These are phyloP conservation scores for Globisporangium polare DNA, from an alignment of 352 stramenopile species.

Conservation along the genomic window DNA sequence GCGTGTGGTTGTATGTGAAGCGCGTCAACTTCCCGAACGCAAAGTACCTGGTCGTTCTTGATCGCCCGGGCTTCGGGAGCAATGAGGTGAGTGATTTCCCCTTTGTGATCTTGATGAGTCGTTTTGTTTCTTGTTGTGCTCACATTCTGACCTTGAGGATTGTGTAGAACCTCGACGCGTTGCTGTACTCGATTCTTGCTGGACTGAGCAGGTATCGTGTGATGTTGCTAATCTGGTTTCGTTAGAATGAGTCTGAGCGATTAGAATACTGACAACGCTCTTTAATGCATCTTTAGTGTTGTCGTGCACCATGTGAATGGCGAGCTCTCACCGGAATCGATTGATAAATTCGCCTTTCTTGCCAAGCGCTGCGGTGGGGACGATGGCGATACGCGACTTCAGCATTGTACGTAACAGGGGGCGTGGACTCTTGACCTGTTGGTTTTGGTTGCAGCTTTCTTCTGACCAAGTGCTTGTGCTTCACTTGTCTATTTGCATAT, in stretches of 20 bases:
- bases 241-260: background rate
- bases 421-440: no score
- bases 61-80: constrained; percentile 44
- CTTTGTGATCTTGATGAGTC: no score
- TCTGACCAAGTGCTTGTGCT: background rate
- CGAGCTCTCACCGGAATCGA: constrained; percentile 39
- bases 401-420: no score
- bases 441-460: no score
- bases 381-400: constrained; percentile 18
- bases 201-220: constrained; percentile 49
- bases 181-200: constrained; percentile 67
- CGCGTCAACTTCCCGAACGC: constrained; percentile 51
- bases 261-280: background rate
- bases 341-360: constrained; percentile 62
- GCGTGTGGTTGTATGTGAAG: constrained; percentile 77
- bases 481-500: background rate
- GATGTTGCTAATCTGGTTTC: background rate
- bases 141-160: no score
- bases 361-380: constrained; percentile 25
- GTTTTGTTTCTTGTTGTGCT: background rate
- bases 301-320: constrained; percentile 67
- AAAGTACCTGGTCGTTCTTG: constrained; percentile 72
- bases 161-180: constrained; percentile 37
- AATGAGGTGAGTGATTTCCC: constrained; percentile 15
- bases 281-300: constrained; percentile 41